phyloP scores from a whole-genome alignment of 257 asterid species.

The Lavandula angustifolia region DNA sequence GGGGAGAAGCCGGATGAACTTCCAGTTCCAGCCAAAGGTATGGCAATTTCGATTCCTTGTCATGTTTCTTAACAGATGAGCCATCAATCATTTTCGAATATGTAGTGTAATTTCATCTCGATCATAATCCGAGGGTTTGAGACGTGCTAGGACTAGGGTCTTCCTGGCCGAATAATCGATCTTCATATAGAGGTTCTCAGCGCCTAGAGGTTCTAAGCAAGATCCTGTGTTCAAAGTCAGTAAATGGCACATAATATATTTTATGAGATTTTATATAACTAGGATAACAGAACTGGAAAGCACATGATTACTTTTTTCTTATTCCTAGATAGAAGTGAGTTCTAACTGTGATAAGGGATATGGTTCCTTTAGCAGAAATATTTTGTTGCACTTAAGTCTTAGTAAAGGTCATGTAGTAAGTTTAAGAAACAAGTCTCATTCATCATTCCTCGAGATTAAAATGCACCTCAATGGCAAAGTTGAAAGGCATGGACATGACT shows the following conservation, averaged over 20 bases:
- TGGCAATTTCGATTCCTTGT: constrained; percentile 21
- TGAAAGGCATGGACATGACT: background rate
- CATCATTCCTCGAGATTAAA: constrained; percentile 8
- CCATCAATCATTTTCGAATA: background rate
- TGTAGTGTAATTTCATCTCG: background rate
- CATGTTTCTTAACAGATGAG: background rate
- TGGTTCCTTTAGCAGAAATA: constrained; percentile 11
- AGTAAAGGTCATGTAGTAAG: constrained; percentile 2
- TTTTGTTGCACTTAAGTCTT: constrained; percentile 19
- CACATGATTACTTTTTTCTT: constrained; percentile 6
- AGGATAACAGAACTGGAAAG: constrained; percentile 13
- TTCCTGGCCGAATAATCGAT: background rate
- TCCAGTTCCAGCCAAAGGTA: constrained; percentile 61
- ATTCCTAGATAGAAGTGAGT: background rate
- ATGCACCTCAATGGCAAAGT: background rate
- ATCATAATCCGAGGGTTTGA: background rate
- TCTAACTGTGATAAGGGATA: background rate
- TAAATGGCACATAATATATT: background rate
- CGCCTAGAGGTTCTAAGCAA: constrained; percentile 17
- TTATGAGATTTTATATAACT: background rate
- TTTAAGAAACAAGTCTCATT: constrained; percentile 1
- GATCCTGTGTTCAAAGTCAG: background rate
- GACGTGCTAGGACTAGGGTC: constrained; percentile 6
- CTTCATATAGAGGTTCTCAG: background rate
- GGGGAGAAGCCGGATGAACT: constrained; percentile 80